Conservation (phyloP, 192 early-diverging fungal genomes). For the Chytriomyces sp. region DNA sequence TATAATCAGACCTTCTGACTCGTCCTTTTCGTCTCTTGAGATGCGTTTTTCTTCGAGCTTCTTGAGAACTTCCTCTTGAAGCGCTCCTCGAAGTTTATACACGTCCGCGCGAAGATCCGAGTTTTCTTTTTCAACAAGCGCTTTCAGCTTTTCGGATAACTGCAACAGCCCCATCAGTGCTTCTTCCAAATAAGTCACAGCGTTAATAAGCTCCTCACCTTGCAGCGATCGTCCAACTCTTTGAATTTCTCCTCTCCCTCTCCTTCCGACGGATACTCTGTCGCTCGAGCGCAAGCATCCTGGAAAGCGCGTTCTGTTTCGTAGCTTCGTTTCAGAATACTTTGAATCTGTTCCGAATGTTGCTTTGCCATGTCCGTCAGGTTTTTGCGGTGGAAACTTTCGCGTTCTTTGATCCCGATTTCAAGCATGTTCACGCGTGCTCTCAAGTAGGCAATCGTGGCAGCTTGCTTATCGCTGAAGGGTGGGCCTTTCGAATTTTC, state of each 20-base stretch:
- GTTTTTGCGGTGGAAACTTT: conserved; percentile 53
- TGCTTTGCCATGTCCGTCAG: conserved; percentile 53
- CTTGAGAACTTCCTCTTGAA: conserved; percentile 53
- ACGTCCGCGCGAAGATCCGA: conserved; percentile 46
- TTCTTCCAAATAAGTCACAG: background rate
- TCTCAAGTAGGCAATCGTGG: conserved; percentile 52
- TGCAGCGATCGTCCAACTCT: conserved; percentile 46
- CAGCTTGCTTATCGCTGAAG: conserved; percentile 38
- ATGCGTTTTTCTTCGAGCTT: conserved; percentile 42
- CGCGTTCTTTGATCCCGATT: conserved; percentile 46
- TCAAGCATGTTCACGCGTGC: conserved; percentile 55
- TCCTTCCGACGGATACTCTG: conserved; percentile 17
- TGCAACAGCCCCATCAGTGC: conserved; percentile 8
- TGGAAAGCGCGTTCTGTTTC: conserved; percentile 54
- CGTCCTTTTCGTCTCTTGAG: conserved; percentile 51
- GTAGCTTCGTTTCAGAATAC: conserved; percentile 48
- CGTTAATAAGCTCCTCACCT: conserved; percentile 26
- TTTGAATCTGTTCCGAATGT: conserved; percentile 55
- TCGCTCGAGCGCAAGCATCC: conserved; percentile 6
- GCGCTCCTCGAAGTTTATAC: conserved; percentile 44
- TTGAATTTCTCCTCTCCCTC: conserved; percentile 6
- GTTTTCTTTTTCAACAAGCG: conserved; percentile 50
- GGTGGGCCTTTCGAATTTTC: background rate
- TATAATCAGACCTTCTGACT: conserved; percentile 46
- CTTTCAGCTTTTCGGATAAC: conserved; percentile 53